Evolutionary conservation across 1,284 basidiomycete genomes (phyloP), one percentile per base, ranked within the genome.

Genomic region (Rhodotorula sp.): DNA sequence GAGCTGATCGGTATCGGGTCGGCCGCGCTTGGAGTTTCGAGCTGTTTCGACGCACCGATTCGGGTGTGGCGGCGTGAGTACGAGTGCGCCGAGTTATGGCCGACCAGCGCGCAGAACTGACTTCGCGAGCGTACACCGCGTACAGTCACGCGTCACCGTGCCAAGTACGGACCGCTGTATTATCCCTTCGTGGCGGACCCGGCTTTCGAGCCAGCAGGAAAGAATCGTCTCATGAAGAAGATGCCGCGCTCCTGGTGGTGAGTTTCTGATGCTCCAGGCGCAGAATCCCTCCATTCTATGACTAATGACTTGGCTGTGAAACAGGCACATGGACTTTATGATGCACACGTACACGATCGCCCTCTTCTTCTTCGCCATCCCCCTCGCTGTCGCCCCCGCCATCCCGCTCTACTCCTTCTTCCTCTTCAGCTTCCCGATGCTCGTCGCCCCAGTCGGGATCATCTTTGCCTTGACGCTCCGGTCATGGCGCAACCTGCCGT

Each of bases 381-480:
- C 77, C 15, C 69, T 78, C 59, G 75, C 77, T 21, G 59, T 78
- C 49, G 71, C 75, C 0, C 72, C 75, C 1, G 68, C 71, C 8
- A 65, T 77, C 31, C 66, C 71, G 8, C 71, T 74, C 72, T 75
- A 67, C 62, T 76, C n/a, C 68, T 77, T 77, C 49, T 78, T 77
- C 70, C 67, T 77, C 49, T 72, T 76, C 69, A 66, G 67, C 21
- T 65, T 70, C 49, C 72, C 73, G 10, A 74, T 78, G 69, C 70
- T 78, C 67, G 67, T 72, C 49, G 21, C 60, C 6, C 69, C 73
- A 0, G 61, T 70, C n/a, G 71, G 68, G 14, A 52, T 78, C 58
- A 64, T 75, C 65, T 72, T 75, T 26, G n/a, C 67, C 63, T 57
- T 74, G 31, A 72, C 77, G 39, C 70, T 78, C 39, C 72, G 73